Evolutionary conservation across 208 protist species (phyloP), one percentile per base, ranked within the genome.

Genomic region (Trypanosoma mega): DNA sequence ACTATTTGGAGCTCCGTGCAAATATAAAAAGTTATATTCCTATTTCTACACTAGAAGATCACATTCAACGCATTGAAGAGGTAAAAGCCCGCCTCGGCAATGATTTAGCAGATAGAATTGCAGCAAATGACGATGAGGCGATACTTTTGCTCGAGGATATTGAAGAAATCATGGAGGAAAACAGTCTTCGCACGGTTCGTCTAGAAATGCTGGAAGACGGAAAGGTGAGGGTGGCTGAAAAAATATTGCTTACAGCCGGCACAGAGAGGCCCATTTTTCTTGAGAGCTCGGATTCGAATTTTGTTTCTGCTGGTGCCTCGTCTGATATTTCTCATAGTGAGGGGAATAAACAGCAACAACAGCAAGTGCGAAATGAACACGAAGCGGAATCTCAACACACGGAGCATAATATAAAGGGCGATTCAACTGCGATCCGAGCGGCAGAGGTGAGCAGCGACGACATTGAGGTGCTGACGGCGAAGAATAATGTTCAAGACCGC

Each of bases 121-220:
- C 82, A 3, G 69, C 80, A 5, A 78, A 80, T 36, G 80, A 70
- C 41, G 82, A 93, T 50, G 82, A 93, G 54, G 77, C 82, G 1
- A 84, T 90, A 70, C 83, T 85, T 69, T 68, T 93, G 1, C 68
- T 93, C n/a, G 82, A 93, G 68, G 87, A 93, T 58, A 93, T 93
- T 68, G 87, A 93, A 46, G 83, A 93, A 9, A 72, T 86, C 27
- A 86, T 93, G 80, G 80, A 90, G 58, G 68, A 84, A 41, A 77
- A 76, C 18, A 74, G 87, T 21, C 74, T 93, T 24, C 82, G 85
- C 51, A 93, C 87, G 21, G 80, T 93, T 27, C 78, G 78, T 55
- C 46, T 93, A 37, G 68, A 80, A 33, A 59, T 90, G 18, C 70
- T 90, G 1, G 87, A 90, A 37, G 69, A 85, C 58, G 87, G 83